Percentiles rank a stretch among this genome's conserved stretches.
These are phyloP conservation scores for Cladosporium austrohemisphaericum DNA, from an alignment of 2,329 filamentous ascomycete species.

Conservation along the genomic window DNA sequence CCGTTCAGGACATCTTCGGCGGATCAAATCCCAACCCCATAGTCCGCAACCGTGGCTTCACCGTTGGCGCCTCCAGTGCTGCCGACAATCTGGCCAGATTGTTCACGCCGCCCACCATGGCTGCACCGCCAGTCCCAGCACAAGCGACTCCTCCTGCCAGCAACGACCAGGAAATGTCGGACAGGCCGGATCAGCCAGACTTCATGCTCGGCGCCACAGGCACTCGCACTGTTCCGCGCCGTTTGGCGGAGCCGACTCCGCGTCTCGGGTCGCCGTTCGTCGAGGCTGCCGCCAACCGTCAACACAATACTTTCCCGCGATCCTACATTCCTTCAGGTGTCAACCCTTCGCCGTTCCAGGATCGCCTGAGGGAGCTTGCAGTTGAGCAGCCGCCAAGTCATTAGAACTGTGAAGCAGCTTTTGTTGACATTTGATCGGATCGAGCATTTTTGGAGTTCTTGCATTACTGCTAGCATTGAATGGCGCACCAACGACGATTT, in stretches of 20 bases:
- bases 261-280: slow-evolving; percentile 48
- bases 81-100: slow-evolving; percentile 51
- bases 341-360: slow-evolving; percentile 31
- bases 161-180: slow-evolving; percentile 30
- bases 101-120: slow-evolving; percentile 47
- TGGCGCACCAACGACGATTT: slow-evolving; percentile 1
- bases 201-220: slow-evolving; percentile 22
- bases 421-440: neutral
- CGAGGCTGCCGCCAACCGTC: slow-evolving; percentile 34
- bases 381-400: neutral
- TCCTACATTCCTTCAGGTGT: slow-evolving; percentile 28
- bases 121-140: slow-evolving; percentile 18
- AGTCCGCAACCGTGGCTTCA: slow-evolving; percentile 60
- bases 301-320: slow-evolving; percentile 47
- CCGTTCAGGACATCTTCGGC: slow-evolving; percentile 45
- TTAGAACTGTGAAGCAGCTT: neutral
- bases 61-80: slow-evolving; percentile 54
- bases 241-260: slow-evolving; percentile 38
- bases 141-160: slow-evolving; percentile 15
- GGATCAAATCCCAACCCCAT: slow-evolving; percentile 51
- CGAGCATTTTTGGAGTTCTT: neutral
- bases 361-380: slow-evolving; percentile 30
- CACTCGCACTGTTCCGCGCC: slow-evolving; percentile 31
- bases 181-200: slow-evolving; percentile 15
- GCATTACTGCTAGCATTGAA: slow-evolving; percentile 3